Base-by-base conservation (phyloP, 2,329 filamentous ascomycete genomes). In the Aspergillus chevalieri region DNA sequence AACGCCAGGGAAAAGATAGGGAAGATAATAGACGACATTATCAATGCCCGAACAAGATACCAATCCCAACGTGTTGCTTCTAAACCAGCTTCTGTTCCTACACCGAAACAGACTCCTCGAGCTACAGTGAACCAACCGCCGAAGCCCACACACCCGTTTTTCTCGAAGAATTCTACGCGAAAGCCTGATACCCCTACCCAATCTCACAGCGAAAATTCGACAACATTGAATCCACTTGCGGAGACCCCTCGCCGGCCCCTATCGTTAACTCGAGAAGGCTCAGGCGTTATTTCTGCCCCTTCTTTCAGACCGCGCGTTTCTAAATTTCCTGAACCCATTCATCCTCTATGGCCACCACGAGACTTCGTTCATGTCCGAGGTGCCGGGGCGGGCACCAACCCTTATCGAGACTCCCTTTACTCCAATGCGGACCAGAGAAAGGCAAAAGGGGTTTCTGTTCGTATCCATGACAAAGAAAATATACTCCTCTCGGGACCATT, bases 61-160 rank as follows among this genome's bases (percentile, higher is more conserved):
- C 51, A 62, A 49, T 50, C 57, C 47, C 47, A 41, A 19, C 9
- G 10, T 41, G 17, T 21, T 41, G 19, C 14, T 36, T 17, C 33
- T 44, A 57, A 54, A 41, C 51, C 41, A 42, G 60, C 54, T 48
- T 42, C 54, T 38, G 44, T 55, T 49, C 51, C 58, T 54, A 33
- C 64, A 55, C 14, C 42, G 9, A 44, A 26, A 12, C n/a, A 3
- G 42, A 49, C 38, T 22, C 38, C 38, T 14, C 38, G 8, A 10
- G 17, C 47, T 43, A 52, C 58, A 21, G 14, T 19, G 24, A 54
- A 48, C 12, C 47, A 57, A 48, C 58, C 68, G 41, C 57, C 65
- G 6, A 83, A 79, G 58, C 57, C 73, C 1, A 78, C 80, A 0
- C 84, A 90, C 67, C 86, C 86, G 0, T 87, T 90, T 62, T 90